Evolutionary conservation across 2,329 filamentous ascomycete genomes (phyloP), one percentile per base, ranked within the genome.

Genomic region (Dendryphion nanum): DNA sequence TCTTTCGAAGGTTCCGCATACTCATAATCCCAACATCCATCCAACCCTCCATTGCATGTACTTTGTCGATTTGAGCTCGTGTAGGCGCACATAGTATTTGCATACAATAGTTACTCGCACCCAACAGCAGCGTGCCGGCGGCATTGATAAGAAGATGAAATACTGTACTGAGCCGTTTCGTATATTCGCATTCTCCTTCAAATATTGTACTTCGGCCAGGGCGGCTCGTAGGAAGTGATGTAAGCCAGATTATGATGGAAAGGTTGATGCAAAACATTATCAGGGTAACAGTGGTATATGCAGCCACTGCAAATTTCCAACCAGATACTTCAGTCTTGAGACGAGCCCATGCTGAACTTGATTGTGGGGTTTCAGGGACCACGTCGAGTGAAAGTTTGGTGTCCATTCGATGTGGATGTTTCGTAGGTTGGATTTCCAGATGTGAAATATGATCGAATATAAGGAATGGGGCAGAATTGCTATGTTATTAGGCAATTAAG

Each of bases 251-350:
- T 12, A 15, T 15, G 29, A 31, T 31, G 29, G 29, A 31, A 16
- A 31, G 7, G 15, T 31, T 31, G 29, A 31, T 31, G 10, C 7
- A 31, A 15, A 31, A 31, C 7, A 31, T 15, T 31, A 16, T 31
- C 8, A 12, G 7, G 8, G 29, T 16, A 31, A 8, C 29, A 31
- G 15, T 15, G 29, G 15, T 8, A 15, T 15, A 31, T 7, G 29
- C 29, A 12, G 10, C 29, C 29, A 31, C 29, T 31, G 29, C 29
- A 16, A 31, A 31, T 15, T 15, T 31, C 29, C 29, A 31, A 15
- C 29, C 29, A 16, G 29, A 31, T n/a, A n/a, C n/a, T n/a, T n/a
- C n/a, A n/a, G n/a, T n/a, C n/a, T n/a, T n/a, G n/a, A n/a, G n/a
- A n/a, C n/a, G n/a, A n/a, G n/a, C n/a, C n/a, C n/a, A n/a, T n/a